phyloP scores from a whole-genome alignment of 2,329 filamentous ascomycete species.

The Phialophora macrospora region DNA sequence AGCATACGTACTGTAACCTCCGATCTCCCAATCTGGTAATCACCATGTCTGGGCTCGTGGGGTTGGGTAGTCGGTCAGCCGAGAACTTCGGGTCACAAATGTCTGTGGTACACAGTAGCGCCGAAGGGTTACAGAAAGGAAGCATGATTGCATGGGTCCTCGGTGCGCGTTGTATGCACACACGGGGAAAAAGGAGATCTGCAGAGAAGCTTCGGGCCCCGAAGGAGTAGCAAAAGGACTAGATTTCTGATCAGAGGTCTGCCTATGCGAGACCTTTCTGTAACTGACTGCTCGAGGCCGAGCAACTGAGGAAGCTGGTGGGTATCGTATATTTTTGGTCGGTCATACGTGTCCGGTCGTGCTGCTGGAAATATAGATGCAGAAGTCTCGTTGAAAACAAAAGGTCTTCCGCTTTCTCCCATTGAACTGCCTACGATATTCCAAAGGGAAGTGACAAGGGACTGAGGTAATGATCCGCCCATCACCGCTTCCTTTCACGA shows the following conservation, averaged over 20 bases:
- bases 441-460: neutral
- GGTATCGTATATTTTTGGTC: too few relatives aligned
- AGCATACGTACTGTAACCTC: neutral
- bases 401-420: neutral
- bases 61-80: neutral
- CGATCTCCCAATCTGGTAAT: neutral
- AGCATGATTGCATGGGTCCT: neutral
- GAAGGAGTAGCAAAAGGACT: neutral
- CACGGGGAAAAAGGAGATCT: neutral
- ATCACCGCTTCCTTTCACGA: conserved; percentile 35
- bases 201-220: neutral
- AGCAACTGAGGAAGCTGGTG: too few relatives aligned
- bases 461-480: neutral
- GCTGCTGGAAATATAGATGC: too few relatives aligned
- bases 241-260: neutral
- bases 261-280: too few relatives aligned
- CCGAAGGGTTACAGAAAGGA: neutral
- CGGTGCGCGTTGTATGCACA: neutral
- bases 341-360: too few relatives aligned
- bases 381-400: neutral
- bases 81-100: neutral
- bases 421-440: neutral
- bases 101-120: neutral
- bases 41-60: neutral
- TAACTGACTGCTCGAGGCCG: too few relatives aligned